These are phyloP conservation scores for Ettlia oleoabundans DNA, from an alignment of 139 green algal species.

Conservation along the genomic window DNA sequence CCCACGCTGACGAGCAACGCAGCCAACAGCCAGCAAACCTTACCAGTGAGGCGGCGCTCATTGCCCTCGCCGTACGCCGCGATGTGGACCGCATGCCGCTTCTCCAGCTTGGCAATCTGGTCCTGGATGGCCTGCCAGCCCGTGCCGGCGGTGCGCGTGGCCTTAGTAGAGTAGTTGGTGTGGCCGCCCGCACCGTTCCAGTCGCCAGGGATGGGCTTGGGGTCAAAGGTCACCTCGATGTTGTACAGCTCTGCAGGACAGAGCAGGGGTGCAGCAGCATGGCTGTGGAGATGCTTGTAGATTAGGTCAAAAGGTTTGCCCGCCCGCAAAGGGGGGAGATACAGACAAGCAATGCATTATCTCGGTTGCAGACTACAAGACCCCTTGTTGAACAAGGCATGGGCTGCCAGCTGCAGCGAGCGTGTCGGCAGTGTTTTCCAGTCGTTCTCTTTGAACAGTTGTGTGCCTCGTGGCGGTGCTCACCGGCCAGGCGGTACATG, in stretches of 20 bases:
- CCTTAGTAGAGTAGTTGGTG: conserved; percentile 96
- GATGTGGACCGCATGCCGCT: conserved; percentile 84
- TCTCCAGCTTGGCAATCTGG: conserved; percentile 91
- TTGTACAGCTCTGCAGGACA: conserved; percentile 96
- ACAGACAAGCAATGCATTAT: too few relatives aligned
- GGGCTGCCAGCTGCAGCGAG: too few relatives aligned
- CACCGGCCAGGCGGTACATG: conserved; percentile 85
- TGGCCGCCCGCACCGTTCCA: conserved; percentile 99
- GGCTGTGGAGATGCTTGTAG: too few relatives aligned
- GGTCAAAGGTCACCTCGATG: conserved; percentile 93
- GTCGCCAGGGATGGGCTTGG: conserved; percentile 97
- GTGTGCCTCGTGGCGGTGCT: too few relatives aligned
- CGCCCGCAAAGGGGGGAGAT: too few relatives aligned
- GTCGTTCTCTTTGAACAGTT: too few relatives aligned
- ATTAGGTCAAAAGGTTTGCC: too few relatives aligned
- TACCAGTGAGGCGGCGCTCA: conserved; percentile 95
- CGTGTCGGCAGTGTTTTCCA: too few relatives aligned
- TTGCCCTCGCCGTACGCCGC: conserved; percentile 93
- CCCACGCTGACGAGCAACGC: neutral
- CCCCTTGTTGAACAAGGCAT: too few relatives aligned
- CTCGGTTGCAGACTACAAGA: too few relatives aligned
- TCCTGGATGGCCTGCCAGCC: conserved; percentile 91
- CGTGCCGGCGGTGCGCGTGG: conserved; percentile 68
- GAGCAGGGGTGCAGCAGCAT: too few relatives aligned
- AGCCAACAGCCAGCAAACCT: neutral